Evolutionary conservation across 129 eudicot species (phyloP).

Genomic region (Centella asiatica): DNA sequence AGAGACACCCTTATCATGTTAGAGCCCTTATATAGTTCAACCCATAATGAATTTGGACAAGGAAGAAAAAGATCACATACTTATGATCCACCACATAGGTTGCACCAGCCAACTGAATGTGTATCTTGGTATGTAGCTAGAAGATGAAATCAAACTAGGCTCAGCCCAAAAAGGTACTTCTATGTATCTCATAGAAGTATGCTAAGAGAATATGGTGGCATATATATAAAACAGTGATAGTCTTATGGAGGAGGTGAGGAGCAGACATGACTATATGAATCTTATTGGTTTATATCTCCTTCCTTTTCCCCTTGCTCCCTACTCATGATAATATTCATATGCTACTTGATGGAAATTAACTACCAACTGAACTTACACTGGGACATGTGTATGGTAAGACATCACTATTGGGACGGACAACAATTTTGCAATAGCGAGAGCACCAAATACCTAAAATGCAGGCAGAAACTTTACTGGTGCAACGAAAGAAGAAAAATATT

Average conservation of each 20-base stretch:
- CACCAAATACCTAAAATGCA: conserved; percentile 77
- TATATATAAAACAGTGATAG: background rate
- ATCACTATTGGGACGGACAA: conserved; percentile 85
- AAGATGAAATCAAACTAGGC: conserved; percentile 11
- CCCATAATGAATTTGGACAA: background rate
- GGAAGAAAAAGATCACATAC: conserved; percentile 37
- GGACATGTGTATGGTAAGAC: conserved; percentile 99
- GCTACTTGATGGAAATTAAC: background rate
- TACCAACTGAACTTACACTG: conserved; percentile 62
- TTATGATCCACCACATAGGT: conserved; percentile 95
- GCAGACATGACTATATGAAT: no score
- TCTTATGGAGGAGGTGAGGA: no score
- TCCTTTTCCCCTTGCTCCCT: no score
- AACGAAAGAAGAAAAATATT: background rate
- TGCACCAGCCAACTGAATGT: conserved; percentile 96
- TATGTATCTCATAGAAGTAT: background rate
- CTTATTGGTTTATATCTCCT: no score
- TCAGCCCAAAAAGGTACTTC: conserved; percentile 15
- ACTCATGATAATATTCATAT: no score
- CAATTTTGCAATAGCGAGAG: conserved; percentile 85
- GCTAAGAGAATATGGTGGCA: background rate
- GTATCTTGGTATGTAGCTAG: conserved; percentile 97
- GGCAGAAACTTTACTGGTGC: conserved; percentile 8
- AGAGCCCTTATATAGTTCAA: background rate
- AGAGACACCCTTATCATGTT: background rate